Evolutionary conservation across 192 early-diverging fungal species (phyloP).

Genomic region (Entrophospora sp.): DNA sequence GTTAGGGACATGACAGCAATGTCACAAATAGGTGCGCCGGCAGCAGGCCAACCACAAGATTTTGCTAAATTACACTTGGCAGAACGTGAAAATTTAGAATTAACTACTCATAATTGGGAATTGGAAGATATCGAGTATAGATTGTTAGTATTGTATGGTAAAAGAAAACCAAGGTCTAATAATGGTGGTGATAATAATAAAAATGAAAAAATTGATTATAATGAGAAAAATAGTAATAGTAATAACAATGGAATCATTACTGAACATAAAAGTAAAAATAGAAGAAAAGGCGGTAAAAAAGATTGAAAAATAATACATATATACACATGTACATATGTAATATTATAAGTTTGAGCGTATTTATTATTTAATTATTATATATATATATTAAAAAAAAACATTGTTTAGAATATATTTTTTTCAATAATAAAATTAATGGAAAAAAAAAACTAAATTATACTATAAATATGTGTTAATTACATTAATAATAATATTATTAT

Average conservation of each 20-base stretch:
- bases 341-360: too few species aligned
- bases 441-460: too few species aligned
- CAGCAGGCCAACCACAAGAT: constrained; percentile 71
- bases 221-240: not conserved
- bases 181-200: too few species aligned
- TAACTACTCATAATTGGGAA: constrained; percentile 75
- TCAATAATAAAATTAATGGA: too few species aligned
- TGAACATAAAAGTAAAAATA: not conserved
- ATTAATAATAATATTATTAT: too few species aligned
- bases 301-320: too few species aligned
- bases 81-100: constrained; percentile 79
- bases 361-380: too few species aligned
- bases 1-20: constrained; percentile 88
- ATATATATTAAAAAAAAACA: too few species aligned
- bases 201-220: not conserved
- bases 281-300: not conserved
- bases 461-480: too few species aligned
- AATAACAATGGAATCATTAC: not conserved
- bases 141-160: constrained; percentile 70
- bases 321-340: too few species aligned
- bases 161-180: constrained; percentile 18
- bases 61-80: constrained; percentile 78
- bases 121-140: constrained; percentile 73
- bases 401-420: too few species aligned
- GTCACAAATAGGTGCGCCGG: constrained; percentile 66